Conservation (phyloP, 495 filamentous ascomycete genomes). For the Monascus purpureus region DNA sequence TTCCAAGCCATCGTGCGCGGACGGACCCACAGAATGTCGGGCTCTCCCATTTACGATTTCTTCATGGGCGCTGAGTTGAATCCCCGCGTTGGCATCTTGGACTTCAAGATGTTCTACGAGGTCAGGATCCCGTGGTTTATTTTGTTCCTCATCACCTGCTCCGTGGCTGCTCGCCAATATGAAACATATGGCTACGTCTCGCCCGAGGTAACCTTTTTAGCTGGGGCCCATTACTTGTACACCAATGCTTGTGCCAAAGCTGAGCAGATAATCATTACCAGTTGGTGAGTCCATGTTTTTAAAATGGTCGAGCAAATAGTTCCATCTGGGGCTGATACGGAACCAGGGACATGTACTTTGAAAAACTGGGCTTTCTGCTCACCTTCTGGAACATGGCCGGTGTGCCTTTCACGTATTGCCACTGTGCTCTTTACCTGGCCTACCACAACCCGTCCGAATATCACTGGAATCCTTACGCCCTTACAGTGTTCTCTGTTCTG, state of each 20-base stretch:
- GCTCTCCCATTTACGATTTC: slow-evolving; percentile 85
- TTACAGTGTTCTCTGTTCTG: slow-evolving; percentile 47
- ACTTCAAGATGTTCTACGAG: slow-evolving; percentile 99
- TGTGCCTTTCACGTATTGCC: slow-evolving; percentile 91
- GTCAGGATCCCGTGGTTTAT: slow-evolving; percentile 96
- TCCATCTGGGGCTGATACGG: background rate
- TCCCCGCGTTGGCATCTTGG: slow-evolving; percentile 77
- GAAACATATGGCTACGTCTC: slow-evolving; percentile 84
- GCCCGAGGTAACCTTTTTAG: slow-evolving; percentile 72
- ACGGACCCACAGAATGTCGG: slow-evolving; percentile 80
- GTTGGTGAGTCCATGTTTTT: slow-evolving; percentile 44
- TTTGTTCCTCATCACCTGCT: slow-evolving; percentile 63
- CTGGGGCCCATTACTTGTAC: slow-evolving; percentile 91
- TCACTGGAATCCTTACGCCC: slow-evolving; percentile 54
- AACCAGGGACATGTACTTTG: slow-evolving; percentile 85
- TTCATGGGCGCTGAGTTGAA: slow-evolving; percentile 99
- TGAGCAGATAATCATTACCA: slow-evolving; percentile 85
- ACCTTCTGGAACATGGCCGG: slow-evolving; percentile 99
- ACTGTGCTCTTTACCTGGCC: slow-evolving; percentile 88
- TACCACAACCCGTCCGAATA: slow-evolving; percentile 77
- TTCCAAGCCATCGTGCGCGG: slow-evolving; percentile 68
- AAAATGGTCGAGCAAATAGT: background rate
- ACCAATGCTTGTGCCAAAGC: slow-evolving; percentile 94
- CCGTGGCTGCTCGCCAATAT: slow-evolving; percentile 74
- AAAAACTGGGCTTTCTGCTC: slow-evolving; percentile 99